Evolutionary conservation across 2,329 filamentous ascomycete genomes (phyloP), one percentile per base, ranked within the genome.

Genomic region (Talaromyces pinophilus): DNA sequence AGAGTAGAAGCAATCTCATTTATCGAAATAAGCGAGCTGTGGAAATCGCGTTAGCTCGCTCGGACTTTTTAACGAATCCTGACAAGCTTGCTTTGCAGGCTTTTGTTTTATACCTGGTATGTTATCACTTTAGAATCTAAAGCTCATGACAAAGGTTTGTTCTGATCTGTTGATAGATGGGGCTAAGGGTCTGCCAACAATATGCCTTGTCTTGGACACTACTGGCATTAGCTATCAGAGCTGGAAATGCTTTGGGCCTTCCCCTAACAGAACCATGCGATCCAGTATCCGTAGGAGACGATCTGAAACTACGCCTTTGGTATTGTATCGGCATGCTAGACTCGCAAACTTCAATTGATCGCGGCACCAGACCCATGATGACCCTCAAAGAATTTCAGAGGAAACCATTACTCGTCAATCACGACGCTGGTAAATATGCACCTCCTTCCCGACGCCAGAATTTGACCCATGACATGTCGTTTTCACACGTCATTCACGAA

Each of bases 271-370:
- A 46, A 33, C 5, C 22, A 15, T 10, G 28, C 22, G 38, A 28
- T 17, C 22, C 22, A 30, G 22, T 40, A 15, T 60, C 57, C 2
- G 35, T 60, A 13, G 38, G 57, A 8, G 57, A 60, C 7, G 40
- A 46, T 28, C 46, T 60, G 38, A 60, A 60, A 46, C 5, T 28
- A 22, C 57, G 40, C 22, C 38, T 60, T 6, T 60, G 57, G 57
- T 60, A 60, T 60, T 60, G 57, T 30, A 42, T 60, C 15, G 57
- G 57, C 19, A 44, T 60, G 57, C 10, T 60, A 22, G 57, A 60
- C 11, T 60, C 57, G 5, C 57, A 60, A 46, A 60, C 57, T 11
- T 60, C 57, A 6, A 60, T 60, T 30, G 57, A 60, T 46, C 57
- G 57, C 17, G 57, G 57, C 38, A 44, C 57, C 15, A 38, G 57